These are phyloP conservation scores for Cladosporium sp. DNA, from an alignment of 2,329 filamentous ascomycete genomes.

Conservation along the genomic window DNA sequence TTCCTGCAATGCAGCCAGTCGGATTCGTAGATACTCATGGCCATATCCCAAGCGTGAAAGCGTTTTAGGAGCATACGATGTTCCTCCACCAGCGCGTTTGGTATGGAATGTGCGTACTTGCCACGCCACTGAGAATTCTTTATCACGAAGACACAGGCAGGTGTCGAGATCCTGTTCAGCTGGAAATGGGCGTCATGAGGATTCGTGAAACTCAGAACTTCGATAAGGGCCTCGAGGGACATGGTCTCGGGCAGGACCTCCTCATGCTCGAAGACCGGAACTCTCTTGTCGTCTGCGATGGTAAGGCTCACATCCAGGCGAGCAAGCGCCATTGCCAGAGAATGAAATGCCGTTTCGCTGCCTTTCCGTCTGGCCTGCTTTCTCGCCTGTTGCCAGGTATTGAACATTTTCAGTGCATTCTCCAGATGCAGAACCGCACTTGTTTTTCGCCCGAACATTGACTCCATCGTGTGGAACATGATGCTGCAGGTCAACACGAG, in stretches of 20 bases:
- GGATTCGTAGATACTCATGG: neutral
- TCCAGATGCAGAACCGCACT: neutral
- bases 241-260: neutral
- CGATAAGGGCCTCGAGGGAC: neutral
- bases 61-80: neutral
- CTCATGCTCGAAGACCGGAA: neutral
- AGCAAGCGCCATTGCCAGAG: neutral
- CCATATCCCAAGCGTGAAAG: neutral
- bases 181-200: neutral
- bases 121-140: neutral
- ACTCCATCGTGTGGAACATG: neutral
- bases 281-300: neutral
- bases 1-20: neutral
- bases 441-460: neutral
- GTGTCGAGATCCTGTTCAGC: neutral
- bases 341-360: neutral
- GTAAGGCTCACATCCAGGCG: neutral
- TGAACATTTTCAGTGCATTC: neutral
- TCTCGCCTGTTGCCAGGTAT: neutral
- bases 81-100: neutral
- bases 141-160: neutral
- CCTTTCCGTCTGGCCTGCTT: neutral
- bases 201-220: neutral
- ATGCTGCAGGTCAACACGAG: neutral
- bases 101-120: neutral